Percentiles rank a stretch among this genome's conserved stretches.
Conservation (phyloP, 441 rosid genomes). For the Daphne laureola region DNA sequence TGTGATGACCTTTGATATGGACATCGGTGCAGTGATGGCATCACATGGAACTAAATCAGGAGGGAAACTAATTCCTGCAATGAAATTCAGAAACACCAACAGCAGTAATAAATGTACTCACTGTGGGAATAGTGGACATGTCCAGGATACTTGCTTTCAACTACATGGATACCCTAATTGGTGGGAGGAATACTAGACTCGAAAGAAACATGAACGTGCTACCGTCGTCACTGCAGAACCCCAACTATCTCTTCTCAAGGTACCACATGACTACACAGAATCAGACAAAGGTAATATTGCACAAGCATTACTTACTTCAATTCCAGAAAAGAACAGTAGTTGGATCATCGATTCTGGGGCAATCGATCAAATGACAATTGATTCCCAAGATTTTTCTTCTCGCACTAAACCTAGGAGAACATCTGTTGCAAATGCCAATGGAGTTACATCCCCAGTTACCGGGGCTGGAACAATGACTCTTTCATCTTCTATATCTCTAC, state of each 20-base stretch:
- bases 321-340: background rate
- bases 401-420: background rate
- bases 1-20: background rate
- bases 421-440: background rate
- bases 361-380: constrained; percentile 1
- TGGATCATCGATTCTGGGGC: constrained; percentile 1
- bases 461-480: background rate
- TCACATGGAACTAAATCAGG: background rate
- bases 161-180: constrained; percentile 3
- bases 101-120: background rate
- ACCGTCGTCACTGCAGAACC: background rate
- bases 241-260: background rate
- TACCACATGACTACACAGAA: background rate
- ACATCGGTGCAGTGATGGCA: background rate
- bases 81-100: background rate
- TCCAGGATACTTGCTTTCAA: background rate
- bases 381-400: background rate
- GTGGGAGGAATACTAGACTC: background rate
- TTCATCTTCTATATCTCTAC: background rate
- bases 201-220: background rate
- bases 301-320: background rate
- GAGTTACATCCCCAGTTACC: background rate
- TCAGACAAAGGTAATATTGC: background rate
- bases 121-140: constrained; percentile 1
- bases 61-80: background rate